These are phyloP conservation scores for Diplodia seriata DNA, from an alignment of 2,329 filamentous ascomycete genomes.

Conservation along the genomic window DNA sequence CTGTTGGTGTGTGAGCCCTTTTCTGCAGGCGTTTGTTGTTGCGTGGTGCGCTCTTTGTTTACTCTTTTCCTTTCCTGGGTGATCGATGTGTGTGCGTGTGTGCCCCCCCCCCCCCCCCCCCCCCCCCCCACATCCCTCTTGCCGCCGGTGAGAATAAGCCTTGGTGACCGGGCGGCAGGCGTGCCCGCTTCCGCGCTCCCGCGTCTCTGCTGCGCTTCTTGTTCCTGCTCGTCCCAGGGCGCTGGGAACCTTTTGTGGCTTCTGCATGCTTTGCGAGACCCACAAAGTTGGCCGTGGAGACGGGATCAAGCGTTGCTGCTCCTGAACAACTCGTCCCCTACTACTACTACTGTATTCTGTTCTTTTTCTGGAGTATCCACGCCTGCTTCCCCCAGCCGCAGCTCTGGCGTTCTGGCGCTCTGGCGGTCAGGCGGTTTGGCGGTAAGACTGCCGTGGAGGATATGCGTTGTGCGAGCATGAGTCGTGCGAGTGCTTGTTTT, in stretches of 20 bases:
- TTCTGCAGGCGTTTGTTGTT: too few species aligned
- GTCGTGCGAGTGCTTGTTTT: not conserved
- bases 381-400: not conserved
- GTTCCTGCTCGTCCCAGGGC: not conserved
- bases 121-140: too few species aligned
- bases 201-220: not conserved
- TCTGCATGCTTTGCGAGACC: not conserved
- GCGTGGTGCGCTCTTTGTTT: not conserved
- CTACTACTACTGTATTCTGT: not conserved
- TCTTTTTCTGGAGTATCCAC: not conserved
- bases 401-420: not conserved
- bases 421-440: not conserved
- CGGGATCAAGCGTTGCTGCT: not conserved
- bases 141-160: too few species aligned
- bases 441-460: not conserved
- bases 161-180: not conserved
- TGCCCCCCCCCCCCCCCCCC: too few species aligned
- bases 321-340: not conserved
- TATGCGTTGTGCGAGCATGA: not conserved
- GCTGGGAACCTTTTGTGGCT: not conserved
- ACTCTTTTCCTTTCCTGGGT: not conserved
- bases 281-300: not conserved
- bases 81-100: not conserved
- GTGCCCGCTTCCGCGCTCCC: not conserved
- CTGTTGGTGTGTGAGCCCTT: too few species aligned